phyloP scores from a whole-genome alignment of 768 basidiomycete genomes.

The Fomitopsis pulvina region DNA sequence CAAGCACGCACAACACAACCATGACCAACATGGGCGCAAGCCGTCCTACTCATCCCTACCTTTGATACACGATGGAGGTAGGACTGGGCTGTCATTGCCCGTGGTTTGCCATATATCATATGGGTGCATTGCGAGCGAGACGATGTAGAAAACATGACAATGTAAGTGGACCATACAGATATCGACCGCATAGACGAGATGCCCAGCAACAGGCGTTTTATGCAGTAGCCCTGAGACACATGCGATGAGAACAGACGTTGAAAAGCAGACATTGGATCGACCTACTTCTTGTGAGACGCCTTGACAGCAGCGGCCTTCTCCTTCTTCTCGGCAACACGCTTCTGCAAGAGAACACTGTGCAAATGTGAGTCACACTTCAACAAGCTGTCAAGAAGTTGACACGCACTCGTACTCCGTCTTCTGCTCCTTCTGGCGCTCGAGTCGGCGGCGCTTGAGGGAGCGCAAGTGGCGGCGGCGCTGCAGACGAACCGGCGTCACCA shows the following conservation, averaged over 20 bases:
- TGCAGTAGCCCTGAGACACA: slow-evolving; percentile 16
- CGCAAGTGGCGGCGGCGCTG: slow-evolving; percentile 93
- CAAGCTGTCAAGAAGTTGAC: neutral
- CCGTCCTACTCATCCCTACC: neutral
- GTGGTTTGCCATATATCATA: slow-evolving; percentile 17
- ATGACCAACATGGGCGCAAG: neutral
- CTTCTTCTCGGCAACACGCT: slow-evolving; percentile 93
- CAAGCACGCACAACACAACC: neutral
- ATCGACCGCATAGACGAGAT: slow-evolving; percentile 19
- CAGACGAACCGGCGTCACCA: slow-evolving; percentile 91
- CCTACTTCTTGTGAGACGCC: slow-evolving; percentile 71
- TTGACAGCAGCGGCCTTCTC: slow-evolving; percentile 83
- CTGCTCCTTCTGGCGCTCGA: slow-evolving; percentile 92
- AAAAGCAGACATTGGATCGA: slow-evolving; percentile 1
- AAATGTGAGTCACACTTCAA: slow-evolving; percentile 1
- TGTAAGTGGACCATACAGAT: slow-evolving; percentile 23
- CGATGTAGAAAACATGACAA: slow-evolving; percentile 21
- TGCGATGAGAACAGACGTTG: neutral
- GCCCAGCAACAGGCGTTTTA: slow-evolving; percentile 15
- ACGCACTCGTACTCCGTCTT: slow-evolving; percentile 88
- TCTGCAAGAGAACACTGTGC: slow-evolving; percentile 62
- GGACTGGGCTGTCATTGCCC: no score
- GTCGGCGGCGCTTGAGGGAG: slow-evolving; percentile 80
- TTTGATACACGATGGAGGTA: neutral
- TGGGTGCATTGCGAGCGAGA: slow-evolving; percentile 22